Conservation (phyloP, 345 rosid genomes). For the Sonneratia caseolaris region DNA sequence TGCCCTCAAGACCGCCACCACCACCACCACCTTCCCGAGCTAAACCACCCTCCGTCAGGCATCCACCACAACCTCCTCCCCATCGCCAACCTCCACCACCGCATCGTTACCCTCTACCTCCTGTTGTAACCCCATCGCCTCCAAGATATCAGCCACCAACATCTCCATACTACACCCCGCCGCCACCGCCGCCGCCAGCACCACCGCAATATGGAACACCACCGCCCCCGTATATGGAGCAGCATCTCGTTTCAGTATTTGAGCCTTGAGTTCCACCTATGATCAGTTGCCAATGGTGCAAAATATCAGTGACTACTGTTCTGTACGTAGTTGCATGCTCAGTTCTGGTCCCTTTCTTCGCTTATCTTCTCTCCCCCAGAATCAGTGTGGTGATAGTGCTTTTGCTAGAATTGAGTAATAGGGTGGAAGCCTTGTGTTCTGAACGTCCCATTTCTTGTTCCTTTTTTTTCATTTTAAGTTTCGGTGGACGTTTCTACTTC, state of each 20-base stretch:
- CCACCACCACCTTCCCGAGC: neutral
- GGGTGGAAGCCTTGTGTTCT: no score
- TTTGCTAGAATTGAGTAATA: no score
- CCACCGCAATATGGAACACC: conserved; percentile 12
- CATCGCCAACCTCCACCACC: neutral
- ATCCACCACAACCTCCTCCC: neutral
- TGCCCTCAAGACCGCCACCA: neutral
- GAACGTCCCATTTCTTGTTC: no score
- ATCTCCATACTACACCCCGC: conserved; percentile 4
- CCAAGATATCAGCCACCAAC: neutral
- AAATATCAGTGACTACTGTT: neutral
- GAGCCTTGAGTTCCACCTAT: neutral
- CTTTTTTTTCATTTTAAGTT: no score
- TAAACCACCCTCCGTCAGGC: neutral
- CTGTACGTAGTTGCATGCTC: neutral
- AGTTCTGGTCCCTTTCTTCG: neutral
- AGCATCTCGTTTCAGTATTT: neutral
- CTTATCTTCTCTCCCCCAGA: no score
- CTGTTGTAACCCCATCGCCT: conserved; percentile 11
- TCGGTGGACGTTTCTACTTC: no score
- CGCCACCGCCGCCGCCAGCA: neutral
- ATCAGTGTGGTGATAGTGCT: no score
- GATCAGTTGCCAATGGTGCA: neutral
- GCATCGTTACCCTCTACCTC: conserved; percentile 10
- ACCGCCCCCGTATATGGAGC: conserved; percentile 5